phyloP scores from a whole-genome alignment of 2,329 filamentous ascomycete genomes.

The Claviceps fusiformis region DNA sequence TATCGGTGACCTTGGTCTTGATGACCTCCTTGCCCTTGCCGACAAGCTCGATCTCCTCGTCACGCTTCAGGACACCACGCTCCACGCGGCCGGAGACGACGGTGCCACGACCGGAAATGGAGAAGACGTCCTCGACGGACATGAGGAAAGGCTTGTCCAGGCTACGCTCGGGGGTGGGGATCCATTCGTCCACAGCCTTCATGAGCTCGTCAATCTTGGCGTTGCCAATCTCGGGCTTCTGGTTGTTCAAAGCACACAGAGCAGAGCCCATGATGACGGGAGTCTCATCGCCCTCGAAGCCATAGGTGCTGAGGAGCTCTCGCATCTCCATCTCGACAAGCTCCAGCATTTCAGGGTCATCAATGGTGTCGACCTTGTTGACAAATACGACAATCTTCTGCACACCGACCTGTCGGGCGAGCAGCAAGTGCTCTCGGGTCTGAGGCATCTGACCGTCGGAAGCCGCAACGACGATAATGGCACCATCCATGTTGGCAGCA shows the following conservation, averaged over 20 bases:
- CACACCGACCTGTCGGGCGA: conserved; percentile 95
- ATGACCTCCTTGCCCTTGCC: conserved; percentile 71
- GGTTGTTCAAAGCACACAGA: conserved; percentile 81
- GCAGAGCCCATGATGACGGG: conserved; percentile 96
- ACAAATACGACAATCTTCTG: conserved; percentile 98
- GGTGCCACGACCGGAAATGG: conserved; percentile 84
- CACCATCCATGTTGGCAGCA: conserved; percentile 98
- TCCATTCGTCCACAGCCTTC: conserved; percentile 83
- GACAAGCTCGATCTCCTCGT: conserved; percentile 86
- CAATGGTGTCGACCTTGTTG: conserved; percentile 97
- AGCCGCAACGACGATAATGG: conserved; percentile 95
- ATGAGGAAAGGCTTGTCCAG: conserved; percentile 98
- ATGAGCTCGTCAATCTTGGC: conserved; percentile 87
- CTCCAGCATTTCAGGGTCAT: conserved; percentile 99
- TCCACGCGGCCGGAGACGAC: conserved; percentile 95
- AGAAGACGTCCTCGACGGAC: conserved; percentile 91
- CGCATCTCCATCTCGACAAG: conserved; percentile 99
- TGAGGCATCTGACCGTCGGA: conserved; percentile 99
- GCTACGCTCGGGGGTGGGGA: conserved; percentile 86
- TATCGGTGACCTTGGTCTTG: conserved; percentile 99
- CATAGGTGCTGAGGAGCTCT: conserved; percentile 82
- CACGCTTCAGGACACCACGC: conserved; percentile 86
- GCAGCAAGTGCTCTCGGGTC: conserved; percentile 93
- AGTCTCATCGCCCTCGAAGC: conserved; percentile 95
- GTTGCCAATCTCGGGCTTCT: conserved; percentile 73